Conservation (phyloP, 345 rosid species). For the Clausena lansium region DNA sequence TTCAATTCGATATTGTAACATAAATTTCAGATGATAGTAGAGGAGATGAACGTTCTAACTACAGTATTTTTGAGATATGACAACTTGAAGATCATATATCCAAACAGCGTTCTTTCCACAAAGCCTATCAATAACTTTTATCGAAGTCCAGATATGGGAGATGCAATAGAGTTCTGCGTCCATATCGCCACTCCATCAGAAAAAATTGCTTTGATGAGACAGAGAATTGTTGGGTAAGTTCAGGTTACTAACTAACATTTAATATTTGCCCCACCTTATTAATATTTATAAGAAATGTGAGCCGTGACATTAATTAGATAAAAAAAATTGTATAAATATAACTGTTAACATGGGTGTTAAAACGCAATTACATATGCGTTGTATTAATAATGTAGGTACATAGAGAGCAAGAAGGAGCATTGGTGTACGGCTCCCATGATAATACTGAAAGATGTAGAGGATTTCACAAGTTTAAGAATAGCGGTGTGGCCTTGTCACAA, state of each 20-base stretch:
- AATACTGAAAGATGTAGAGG: conserved; percentile 51
- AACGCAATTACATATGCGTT: no score
- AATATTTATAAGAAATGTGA: not conserved
- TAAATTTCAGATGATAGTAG: conserved; percentile 55
- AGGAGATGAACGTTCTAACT: conserved; percentile 92
- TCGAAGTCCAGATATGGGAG: conserved; percentile 94
- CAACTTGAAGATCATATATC: conserved; percentile 62
- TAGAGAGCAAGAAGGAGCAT: conserved; percentile 67
- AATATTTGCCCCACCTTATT: no score
- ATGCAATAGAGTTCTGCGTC: conserved; percentile 63
- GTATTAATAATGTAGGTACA: conserved; percentile 37
- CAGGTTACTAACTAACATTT: not conserved
- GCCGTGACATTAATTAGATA: not conserved
- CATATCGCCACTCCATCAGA: conserved; percentile 72
- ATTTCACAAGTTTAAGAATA: conserved; percentile 42
- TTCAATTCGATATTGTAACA: not conserved
- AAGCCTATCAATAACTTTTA: conserved; percentile 73
- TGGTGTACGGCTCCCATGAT: conserved; percentile 64
- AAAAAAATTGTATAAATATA: no score
- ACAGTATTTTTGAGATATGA: conserved; percentile 81
- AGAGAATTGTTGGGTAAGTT: conserved; percentile 54
- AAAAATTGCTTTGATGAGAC: conserved; percentile 52
- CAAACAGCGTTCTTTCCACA: conserved; percentile 62
- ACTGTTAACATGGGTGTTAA: no score
- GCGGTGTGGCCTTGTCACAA: conserved; percentile 70